Percentiles rank a stretch among this genome's conserved stretches.
phyloP scores from a whole-genome alignment of 768 basidiomycete species.

The Sporobolomyces phaffii region DNA sequence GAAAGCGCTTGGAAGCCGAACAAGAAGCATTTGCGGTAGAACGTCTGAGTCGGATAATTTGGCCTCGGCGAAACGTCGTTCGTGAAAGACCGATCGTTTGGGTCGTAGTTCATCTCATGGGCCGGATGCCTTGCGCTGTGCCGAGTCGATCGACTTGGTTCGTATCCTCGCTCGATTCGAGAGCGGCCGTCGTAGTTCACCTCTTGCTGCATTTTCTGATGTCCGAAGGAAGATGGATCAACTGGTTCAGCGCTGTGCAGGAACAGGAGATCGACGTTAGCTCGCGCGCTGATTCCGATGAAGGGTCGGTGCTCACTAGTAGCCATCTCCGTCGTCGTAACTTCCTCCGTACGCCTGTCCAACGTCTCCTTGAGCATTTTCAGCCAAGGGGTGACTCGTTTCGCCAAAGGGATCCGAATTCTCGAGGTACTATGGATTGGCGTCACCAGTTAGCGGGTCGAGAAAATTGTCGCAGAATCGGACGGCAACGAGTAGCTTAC shows the following conservation, averaged over 20 bases:
- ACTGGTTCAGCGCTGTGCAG: background rate
- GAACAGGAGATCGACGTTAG: no score
- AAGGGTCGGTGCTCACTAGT: conserved; percentile 5
- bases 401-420: background rate
- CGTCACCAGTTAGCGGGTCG: no score
- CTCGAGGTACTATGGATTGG: conserved; percentile 28
- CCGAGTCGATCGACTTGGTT: background rate
- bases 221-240: background rate
- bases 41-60: conserved; percentile 19
- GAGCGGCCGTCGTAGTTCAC: background rate
- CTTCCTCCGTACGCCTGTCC: background rate
- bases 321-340: conserved; percentile 4
- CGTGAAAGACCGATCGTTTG: conserved; percentile 10
- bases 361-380: background rate
- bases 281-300: no score
- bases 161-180: background rate
- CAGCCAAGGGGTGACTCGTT: background rate
- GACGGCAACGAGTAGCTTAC: background rate
- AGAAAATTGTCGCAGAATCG: background rate
- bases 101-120: conserved; percentile 10
- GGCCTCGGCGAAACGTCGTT: conserved; percentile 19
- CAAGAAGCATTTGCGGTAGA: conserved; percentile 15
- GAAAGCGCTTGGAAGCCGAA: conserved; percentile 26
- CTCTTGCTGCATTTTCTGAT: background rate
- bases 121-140: background rate